Evolutionary conservation across 2,329 filamentous ascomycete genomes (phyloP).

Genomic region (Scedosporium aurantiacum): DNA sequence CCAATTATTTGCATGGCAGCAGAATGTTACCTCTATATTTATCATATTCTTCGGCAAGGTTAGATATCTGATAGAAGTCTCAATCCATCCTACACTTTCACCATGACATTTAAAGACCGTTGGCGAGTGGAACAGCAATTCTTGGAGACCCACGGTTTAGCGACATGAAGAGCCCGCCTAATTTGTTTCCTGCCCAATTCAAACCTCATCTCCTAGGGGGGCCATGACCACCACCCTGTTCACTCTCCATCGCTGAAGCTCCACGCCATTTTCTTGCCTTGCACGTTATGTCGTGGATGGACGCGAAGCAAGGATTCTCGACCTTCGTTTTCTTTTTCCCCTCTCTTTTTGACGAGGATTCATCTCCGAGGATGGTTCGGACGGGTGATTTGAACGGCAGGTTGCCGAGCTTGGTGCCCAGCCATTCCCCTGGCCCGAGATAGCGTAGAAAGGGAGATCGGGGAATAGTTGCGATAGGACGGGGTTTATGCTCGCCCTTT

Average conservation of each 20-base stretch:
- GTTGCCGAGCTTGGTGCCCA: background rate
- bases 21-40: background rate
- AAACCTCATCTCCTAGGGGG: no score
- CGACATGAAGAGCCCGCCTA: background rate
- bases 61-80: background rate
- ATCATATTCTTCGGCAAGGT: background rate
- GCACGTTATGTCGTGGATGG: no score
- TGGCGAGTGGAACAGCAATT: no score
- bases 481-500: background rate
- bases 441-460: background rate
- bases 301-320: background rate
- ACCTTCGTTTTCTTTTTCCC: background rate
- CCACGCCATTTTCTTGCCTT: background rate
- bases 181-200: background rate
- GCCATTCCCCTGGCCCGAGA: background rate
- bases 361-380: no score
- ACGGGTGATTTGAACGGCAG: no score
- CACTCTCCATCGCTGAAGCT: background rate
- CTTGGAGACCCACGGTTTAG: no score
- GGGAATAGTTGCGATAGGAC: no score
- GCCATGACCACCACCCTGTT: background rate
- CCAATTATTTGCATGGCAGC: background rate
- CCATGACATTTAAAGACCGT: no score
- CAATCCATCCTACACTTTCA: no score
- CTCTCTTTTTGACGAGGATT: background rate